phyloP scores from a whole-genome alignment of 2,329 filamentous ascomycete species.

The Emydomyces testavorans region DNA sequence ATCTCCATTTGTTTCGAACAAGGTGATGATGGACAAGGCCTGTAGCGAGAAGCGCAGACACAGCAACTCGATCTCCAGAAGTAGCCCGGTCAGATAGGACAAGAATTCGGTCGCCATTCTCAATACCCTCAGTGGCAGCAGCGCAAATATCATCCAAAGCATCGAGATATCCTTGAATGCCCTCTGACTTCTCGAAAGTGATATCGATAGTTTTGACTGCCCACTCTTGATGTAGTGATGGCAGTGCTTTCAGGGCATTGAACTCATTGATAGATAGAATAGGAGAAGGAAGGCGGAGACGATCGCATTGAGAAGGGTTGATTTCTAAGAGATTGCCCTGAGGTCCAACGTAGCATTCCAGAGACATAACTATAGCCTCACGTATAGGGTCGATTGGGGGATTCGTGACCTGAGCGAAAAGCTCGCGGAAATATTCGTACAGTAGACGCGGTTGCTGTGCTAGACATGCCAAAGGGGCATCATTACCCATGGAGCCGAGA shows the following conservation, averaged over 20 bases:
- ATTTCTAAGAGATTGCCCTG: conserved; percentile 94
- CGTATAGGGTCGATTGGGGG: conserved; percentile 94
- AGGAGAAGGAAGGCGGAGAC: conserved; percentile 75
- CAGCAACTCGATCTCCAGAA: conserved; percentile 66
- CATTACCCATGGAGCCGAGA: conserved; percentile 94
- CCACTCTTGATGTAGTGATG: conserved; percentile 62
- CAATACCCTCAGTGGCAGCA: conserved; percentile 70
- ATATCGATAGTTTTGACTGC: conserved; percentile 83
- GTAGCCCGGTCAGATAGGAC: conserved; percentile 82
- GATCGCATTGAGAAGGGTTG: conserved; percentile 76
- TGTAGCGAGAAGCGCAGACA: conserved; percentile 77
- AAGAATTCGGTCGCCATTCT: conserved; percentile 72
- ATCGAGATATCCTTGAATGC: conserved; percentile 70
- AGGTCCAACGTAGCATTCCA: conserved; percentile 91
- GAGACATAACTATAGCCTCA: conserved; percentile 95
- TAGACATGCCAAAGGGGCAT: conserved; percentile 82
- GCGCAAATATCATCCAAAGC: conserved; percentile 83
- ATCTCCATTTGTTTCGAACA: conserved; percentile 90
- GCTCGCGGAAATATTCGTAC: conserved; percentile 93
- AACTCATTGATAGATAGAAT: conserved; percentile 84
- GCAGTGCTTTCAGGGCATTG: conserved; percentile 72
- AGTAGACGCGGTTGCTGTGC: conserved; percentile 79
- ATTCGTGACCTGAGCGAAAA: conserved; percentile 96
- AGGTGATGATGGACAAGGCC: conserved; percentile 93
- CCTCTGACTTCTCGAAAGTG: conserved; percentile 79